phyloP scores from a whole-genome alignment of 1,139 yeast species.

The Yamadazyma friedrichii region DNA sequence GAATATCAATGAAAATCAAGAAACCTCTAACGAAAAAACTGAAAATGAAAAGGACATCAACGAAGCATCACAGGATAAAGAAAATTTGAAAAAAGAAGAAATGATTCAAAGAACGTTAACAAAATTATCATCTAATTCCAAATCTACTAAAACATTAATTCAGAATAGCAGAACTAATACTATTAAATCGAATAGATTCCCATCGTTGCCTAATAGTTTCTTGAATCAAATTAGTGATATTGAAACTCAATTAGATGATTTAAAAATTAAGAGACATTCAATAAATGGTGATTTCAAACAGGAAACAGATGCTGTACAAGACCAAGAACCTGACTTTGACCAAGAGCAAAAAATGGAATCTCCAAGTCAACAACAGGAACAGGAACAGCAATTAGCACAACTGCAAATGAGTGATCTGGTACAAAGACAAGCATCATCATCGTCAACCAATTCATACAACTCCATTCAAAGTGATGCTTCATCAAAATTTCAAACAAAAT shows the following conservation, averaged over 20 bases:
- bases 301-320: constrained; percentile 5
- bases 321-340: not conserved
- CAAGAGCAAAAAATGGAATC: not conserved
- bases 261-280: constrained; percentile 20
- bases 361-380: not conserved
- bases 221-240: constrained; percentile 8
- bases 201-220: constrained; percentile 32
- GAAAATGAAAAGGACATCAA: not conserved
- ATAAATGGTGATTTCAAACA: constrained; percentile 27
- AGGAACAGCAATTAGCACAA: constrained; percentile 13
- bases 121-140: constrained; percentile 4
- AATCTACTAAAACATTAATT: constrained; percentile 22
- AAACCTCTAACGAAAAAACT: not conserved
- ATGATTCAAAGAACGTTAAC: constrained; percentile 1
- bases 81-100: constrained; percentile 1
- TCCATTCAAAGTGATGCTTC: constrained; percentile 41
- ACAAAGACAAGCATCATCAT: constrained; percentile 25
- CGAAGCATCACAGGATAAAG: not conserved
- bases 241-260: constrained; percentile 6
- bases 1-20: not conserved
- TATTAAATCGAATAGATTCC: constrained; percentile 34
- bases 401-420: not conserved
- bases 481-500: constrained; percentile 32
- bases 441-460: constrained; percentile 30
- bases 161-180: constrained; percentile 33